Percentiles rank a stretch among this genome's conserved stretches.
These are phyloP conservation scores for Botrytis squamosa DNA, from an alignment of 2,329 filamentous ascomycete genomes.

Conservation along the genomic window DNA sequence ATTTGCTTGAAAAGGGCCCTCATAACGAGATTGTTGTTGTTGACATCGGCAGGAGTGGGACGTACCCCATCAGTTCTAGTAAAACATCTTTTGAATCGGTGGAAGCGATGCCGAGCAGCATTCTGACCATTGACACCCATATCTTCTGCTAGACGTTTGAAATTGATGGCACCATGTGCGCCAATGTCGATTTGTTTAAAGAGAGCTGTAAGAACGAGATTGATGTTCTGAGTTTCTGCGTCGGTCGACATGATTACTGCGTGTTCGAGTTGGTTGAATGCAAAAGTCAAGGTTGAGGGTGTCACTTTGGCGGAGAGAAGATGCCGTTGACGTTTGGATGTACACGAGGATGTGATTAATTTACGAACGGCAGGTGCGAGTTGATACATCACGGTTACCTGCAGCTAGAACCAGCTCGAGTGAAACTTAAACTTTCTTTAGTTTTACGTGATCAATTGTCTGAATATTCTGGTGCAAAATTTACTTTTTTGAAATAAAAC, in stretches of 20 bases:
- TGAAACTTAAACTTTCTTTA: background rate
- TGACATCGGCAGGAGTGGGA: background rate
- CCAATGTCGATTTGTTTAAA: constrained; percentile 5
- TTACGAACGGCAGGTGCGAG: background rate
- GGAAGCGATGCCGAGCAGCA: constrained; percentile 1
- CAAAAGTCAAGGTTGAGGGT: background rate
- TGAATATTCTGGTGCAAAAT: background rate
- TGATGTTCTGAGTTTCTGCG: background rate
- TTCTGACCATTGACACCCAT: background rate
- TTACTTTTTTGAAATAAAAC: background rate
- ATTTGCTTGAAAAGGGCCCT: background rate
- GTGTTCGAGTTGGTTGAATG: background rate
- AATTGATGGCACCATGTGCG: background rate
- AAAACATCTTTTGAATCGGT: background rate
- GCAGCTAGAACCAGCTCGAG: background rate
- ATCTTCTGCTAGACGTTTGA: background rate
- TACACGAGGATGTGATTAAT: background rate
- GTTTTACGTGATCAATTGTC: background rate
- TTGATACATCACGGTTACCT: background rate
- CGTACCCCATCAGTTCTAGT: background rate
- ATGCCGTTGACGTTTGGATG: background rate
- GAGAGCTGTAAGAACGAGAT: constrained; percentile 4
- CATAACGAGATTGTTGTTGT: background rate
- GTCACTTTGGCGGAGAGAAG: background rate
- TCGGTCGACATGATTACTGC: background rate